Conservation (phyloP, 306 rosid genomes). For the Benincasa hispida region DNA sequence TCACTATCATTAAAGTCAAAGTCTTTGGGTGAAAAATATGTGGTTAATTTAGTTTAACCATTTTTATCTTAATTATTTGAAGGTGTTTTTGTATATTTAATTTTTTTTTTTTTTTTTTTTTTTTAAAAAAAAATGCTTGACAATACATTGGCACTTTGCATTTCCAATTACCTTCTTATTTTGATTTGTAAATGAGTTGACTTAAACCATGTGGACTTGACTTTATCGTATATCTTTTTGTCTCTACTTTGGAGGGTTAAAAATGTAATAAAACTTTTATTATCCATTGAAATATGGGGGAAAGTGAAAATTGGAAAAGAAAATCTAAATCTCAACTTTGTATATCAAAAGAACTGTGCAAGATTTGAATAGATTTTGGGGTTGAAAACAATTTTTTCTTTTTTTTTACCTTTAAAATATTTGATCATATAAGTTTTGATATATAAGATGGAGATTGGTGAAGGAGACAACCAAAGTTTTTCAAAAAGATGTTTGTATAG, state of each 20-base stretch:
- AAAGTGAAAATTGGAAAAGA: neutral
- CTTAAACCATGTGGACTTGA: neutral
- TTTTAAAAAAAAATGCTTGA: neutral
- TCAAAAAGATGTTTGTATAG: constrained; percentile 2
- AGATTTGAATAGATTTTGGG: constrained; percentile 8
- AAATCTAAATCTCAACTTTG: neutral
- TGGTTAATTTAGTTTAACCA: neutral
- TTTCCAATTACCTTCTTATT: neutral
- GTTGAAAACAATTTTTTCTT: neutral
- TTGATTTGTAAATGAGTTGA: neutral
- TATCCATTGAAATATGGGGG: neutral
- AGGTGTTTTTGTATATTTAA: neutral
- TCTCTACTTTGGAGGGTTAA: neutral
- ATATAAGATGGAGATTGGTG: neutral
- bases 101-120: rapidly evolving
- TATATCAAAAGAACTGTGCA: constrained; percentile 3
- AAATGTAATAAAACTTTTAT: neutral
- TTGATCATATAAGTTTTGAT: neutral
- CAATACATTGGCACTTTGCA: neutral
- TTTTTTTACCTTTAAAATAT: no score
- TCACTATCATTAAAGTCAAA: neutral
- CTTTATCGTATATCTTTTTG: neutral
- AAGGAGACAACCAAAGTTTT: neutral
- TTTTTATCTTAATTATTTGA: neutral
- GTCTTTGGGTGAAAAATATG: neutral